Percentiles rank a stretch among this genome's conserved stretches.
phyloP scores from a whole-genome alignment of 1,284 basidiomycete genomes.

The Heterobasidion parviporum region DNA sequence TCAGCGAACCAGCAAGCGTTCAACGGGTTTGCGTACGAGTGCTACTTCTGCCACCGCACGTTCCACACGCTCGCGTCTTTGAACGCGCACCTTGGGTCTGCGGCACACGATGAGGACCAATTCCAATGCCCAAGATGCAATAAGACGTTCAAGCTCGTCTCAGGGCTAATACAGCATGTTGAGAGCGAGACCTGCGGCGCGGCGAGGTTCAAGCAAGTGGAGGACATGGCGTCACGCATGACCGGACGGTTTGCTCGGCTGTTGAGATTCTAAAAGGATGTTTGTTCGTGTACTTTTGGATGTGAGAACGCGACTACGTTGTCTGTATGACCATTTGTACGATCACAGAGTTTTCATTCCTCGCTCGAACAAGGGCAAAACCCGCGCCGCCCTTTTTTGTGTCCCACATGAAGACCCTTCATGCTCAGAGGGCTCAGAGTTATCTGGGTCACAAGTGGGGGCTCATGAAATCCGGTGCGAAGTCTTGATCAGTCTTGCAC shows the following conservation, averaged over 20 bases:
- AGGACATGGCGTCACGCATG: slow-evolving; percentile 24
- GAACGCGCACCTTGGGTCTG: slow-evolving; percentile 43
- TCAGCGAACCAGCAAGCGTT: slow-evolving; percentile 33
- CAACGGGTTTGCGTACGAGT: slow-evolving; percentile 42
- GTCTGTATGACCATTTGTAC: no score
- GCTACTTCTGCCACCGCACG: slow-evolving; percentile 39
- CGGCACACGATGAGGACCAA: slow-evolving; percentile 35
- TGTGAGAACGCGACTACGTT: no score
- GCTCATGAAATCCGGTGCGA: no score
- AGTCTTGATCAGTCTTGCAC: no score
- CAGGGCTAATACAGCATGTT: slow-evolving; percentile 43
- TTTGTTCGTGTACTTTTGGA: neutral
- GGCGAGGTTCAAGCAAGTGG: slow-evolving; percentile 29
- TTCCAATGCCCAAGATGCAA: slow-evolving; percentile 37
- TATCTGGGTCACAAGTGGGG: no score
- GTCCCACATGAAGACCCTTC: no score
- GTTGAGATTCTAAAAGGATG: neutral
- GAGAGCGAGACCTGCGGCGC: slow-evolving; percentile 49
- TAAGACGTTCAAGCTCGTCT: slow-evolving; percentile 33
- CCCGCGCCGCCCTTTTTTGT: no score
- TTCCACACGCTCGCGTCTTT: slow-evolving; percentile 30
- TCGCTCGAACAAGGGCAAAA: no score
- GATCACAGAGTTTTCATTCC: no score
- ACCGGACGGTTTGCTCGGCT: slow-evolving; percentile 16
- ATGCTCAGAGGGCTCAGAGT: no score